Percentiles rank a stretch among this genome's conserved stretches.
Conservation (phyloP, 225 moss, liverwort and hornwort species). For the Physcomitrium patens region DNA sequence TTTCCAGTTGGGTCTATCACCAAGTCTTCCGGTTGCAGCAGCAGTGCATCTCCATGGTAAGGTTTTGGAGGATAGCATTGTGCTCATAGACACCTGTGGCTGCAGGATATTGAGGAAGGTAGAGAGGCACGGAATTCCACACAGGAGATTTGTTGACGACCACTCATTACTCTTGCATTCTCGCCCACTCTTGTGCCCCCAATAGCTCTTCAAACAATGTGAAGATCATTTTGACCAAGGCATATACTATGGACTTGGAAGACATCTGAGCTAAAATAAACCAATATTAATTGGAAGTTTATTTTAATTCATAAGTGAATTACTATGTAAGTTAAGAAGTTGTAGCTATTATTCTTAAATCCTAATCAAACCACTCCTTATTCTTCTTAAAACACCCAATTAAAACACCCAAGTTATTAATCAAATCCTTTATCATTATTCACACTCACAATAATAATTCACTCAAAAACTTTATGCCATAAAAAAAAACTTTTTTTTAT, state of each 20-base stretch:
- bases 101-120: background rate
- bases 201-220: background rate
- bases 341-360: too few species aligned
- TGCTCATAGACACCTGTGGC: background rate
- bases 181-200: background rate
- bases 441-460: too few species aligned
- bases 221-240: background rate
- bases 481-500: too few species aligned
- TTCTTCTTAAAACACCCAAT: too few species aligned
- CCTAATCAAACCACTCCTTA: too few species aligned
- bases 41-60: conserved; percentile 14
- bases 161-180: background rate
- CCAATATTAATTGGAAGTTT: too few species aligned
- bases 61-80: conserved; percentile 10
- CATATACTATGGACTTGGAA: background rate
- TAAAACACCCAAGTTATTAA: too few species aligned
- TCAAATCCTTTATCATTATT: too few species aligned
- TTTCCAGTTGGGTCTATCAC: conserved; percentile 15
- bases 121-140: background rate
- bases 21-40: conserved; percentile 20
- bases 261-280: too few species aligned
- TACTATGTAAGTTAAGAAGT: too few species aligned
- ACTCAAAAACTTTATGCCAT: too few species aligned
- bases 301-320: too few species aligned
- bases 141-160: background rate